These are phyloP conservation scores for Pichia cactophila DNA, from an alignment of 1,139 yeast species.

Conservation along the genomic window DNA sequence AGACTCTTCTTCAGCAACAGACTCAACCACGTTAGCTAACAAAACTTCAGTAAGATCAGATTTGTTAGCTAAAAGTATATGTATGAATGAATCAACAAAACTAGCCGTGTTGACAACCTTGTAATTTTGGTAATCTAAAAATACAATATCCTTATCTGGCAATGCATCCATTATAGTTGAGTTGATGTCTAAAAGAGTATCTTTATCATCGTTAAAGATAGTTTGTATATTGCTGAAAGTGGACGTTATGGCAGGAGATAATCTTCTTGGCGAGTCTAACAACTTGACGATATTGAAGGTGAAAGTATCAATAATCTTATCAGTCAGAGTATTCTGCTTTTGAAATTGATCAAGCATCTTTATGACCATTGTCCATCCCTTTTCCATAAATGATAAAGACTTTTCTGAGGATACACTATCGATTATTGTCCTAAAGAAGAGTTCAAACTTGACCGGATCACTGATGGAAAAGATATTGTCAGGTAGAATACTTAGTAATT, in stretches of 20 bases:
- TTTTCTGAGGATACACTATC: conserved; percentile 25
- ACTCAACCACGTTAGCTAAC: conserved; percentile 19
- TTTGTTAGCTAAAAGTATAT: conserved; percentile 12
- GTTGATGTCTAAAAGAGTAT: conserved; percentile 20
- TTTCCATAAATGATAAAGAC: conserved; percentile 15
- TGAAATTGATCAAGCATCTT: conserved; percentile 6
- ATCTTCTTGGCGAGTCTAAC: conserved; percentile 17
- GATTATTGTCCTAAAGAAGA: conserved; percentile 24
- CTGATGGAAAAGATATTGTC: conserved; percentile 13
- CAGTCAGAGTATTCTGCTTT: conserved; percentile 1
- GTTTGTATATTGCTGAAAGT: conserved; percentile 11
- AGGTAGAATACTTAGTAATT: conserved; percentile 22
- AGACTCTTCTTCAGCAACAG: conserved; percentile 19
- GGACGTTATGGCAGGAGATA: conserved; percentile 7
- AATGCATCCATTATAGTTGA: conserved; percentile 18
- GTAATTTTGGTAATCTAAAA: conserved; percentile 10
- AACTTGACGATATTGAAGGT: conserved; percentile 10
- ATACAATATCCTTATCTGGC: conserved; percentile 17
- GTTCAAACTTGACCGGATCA: conserved; percentile 18
- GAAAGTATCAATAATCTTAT: conserved; percentile 9
- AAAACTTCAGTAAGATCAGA: conserved; percentile 16
- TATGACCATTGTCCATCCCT: conserved; percentile 24
- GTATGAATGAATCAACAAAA: conserved; percentile 21
- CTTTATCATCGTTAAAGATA: conserved; percentile 15
- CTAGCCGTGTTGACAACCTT: conserved; percentile 6